Base-by-base conservation (phyloP, 2,329 filamentous ascomycete genomes). In the Aspergillus pseudoterreus region DNA sequence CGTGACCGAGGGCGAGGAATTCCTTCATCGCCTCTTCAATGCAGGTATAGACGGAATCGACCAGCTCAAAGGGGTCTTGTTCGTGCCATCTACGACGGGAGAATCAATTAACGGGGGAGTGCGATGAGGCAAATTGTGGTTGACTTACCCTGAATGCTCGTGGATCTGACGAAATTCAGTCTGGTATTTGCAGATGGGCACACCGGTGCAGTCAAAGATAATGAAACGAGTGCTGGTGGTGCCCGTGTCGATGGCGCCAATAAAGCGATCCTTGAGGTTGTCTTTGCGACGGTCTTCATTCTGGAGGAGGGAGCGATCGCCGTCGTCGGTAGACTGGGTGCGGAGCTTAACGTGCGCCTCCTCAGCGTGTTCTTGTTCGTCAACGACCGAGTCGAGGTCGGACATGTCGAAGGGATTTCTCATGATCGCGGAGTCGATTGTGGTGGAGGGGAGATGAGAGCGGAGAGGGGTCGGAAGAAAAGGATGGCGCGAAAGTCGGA, bases 141-240 rank as follows among this genome's bases (percentile, higher is more conserved):
- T 22, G 15, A 38, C 84, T 73, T 78, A 94, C 88, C 92, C 92
- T 58, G 91, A 86, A 55, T 91, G 79, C 14, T 90, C 89, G 70
- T 95, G 92, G 53, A 87, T 82, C 68, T 95, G 92, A 58, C 84
- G 83, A 65, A 95, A 92, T 69, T 95, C 90, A 58, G 92, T 84
- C 73, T 95, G 91, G 68, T 95, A 90, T 61, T 84, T 86, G 35
- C 88, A 90, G 42, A 94, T 82, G 4, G 88, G 88, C 53, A 87
- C 84, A 50, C 91, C 90, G 39, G 82, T 75, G 57, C 83, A 84
- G 71, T 95, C 85, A 75, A 96, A 96, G 66, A 96, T 92, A 61
- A 96, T 82, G 73, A 96, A 96, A 35, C 91, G 82, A 32, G 90
- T 89, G 53, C 88, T 92, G 30, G 91, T 96, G 11, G 91, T 96